Evolutionary conservation across 2,329 filamentous ascomycete genomes (phyloP).

Genomic region (Botryotinia globosa): DNA sequence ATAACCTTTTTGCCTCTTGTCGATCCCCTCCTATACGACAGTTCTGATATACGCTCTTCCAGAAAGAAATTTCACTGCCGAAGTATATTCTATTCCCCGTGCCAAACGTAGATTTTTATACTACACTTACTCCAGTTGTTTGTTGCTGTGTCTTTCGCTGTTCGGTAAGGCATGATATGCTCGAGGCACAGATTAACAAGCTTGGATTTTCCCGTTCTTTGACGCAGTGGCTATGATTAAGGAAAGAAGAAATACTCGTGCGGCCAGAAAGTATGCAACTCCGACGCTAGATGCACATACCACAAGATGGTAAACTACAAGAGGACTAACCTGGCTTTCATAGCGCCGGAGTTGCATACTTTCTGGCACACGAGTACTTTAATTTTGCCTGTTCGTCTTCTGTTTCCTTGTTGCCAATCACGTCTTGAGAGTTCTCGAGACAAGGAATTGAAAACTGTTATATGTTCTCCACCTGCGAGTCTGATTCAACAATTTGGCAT

Average conservation of each 20-base stretch:
- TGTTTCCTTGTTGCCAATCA: not conserved
- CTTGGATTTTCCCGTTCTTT: not conserved
- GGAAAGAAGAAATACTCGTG: not conserved
- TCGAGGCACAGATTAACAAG: not conserved
- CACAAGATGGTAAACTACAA: too few relatives aligned
- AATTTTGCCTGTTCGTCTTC: not conserved
- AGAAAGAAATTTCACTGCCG: not conserved
- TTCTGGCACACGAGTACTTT: too few relatives aligned
- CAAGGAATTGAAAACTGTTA: not conserved
- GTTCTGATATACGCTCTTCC: not conserved
- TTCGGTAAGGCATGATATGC: not conserved
- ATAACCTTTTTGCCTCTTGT: not conserved
- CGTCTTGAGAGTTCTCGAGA: not conserved
- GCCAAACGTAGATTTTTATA: not conserved
- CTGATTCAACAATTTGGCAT: not conserved
- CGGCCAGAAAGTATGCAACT: too few relatives aligned
- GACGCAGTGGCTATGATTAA: not conserved
- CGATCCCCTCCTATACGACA: constrained; percentile 8
- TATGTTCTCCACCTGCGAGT: not conserved
- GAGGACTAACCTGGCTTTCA: too few relatives aligned
- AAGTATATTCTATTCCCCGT: not conserved
- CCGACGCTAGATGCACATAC: too few relatives aligned
- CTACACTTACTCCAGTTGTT: not conserved
- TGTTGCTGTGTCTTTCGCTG: not conserved
- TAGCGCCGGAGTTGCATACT: too few relatives aligned